A percentile compares a stretch with the other conserved stretches of the same genome.
Evolutionary conservation across 164 flowering plant species (phyloP).

Genomic region (Paratinospora sagittata): DNA sequence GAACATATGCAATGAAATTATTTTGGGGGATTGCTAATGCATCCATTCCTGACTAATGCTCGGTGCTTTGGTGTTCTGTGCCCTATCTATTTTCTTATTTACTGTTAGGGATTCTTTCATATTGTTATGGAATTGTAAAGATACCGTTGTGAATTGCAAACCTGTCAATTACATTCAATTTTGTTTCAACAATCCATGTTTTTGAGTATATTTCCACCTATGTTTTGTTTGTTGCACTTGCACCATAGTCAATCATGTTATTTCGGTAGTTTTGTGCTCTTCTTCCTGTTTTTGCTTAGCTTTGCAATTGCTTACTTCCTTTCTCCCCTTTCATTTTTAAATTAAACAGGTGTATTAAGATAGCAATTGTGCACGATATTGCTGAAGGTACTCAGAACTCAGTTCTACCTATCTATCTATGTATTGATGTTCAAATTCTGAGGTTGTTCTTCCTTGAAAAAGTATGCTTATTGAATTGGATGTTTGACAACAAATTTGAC

Average conservation of each 20-base stretch:
- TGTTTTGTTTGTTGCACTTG: neutral
- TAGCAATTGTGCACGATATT: conserved; percentile 95
- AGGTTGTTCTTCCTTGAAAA: neutral
- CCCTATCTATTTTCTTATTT: too few species aligned
- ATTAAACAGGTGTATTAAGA: conserved; percentile 83
- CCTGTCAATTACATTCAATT: neutral
- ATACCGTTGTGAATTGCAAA: neutral
- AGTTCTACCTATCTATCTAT: neutral
- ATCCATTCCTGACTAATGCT: neutral
- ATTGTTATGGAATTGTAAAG: neutral
- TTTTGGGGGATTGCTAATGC: neutral
- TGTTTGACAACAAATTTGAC: neutral
- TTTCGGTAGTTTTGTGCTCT: neutral
- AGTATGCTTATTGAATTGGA: neutral
- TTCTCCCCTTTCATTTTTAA: neutral
- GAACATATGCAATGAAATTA: too few species aligned
- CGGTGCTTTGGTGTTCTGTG: neutral
- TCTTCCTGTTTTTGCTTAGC: neutral
- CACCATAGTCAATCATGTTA: neutral
- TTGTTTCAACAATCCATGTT: neutral
- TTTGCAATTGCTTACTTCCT: neutral
- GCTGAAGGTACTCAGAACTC: conserved; percentile 67
- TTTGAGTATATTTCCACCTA: neutral
- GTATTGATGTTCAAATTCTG: neutral
- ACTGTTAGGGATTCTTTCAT: neutral